Evolutionary conservation across 352 stramenopile genomes (phyloP), one percentile per base, ranked within the genome.

Genomic region (Saprolegnia parasitica): DNA sequence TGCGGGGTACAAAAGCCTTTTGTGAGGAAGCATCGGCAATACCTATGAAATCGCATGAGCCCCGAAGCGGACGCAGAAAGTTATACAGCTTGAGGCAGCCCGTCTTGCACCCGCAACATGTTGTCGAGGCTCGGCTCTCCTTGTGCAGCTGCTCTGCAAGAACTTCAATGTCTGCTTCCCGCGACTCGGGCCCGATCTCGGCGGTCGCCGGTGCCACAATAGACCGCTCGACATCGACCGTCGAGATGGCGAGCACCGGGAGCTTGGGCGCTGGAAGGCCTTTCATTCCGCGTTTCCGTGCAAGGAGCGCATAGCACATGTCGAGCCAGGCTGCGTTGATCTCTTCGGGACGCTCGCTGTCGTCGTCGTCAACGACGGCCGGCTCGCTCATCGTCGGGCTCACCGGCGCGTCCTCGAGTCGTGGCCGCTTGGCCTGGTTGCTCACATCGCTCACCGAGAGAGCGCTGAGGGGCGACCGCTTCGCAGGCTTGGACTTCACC

Each of bases 11-110:
- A 94, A 73, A 82, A 94, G n/a, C 86, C 86, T 65, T 84, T 77
- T 8, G 83, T 87, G 60, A 84, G 90, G 64, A 94, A 94, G 72
- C 86, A 94, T 39, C 89, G 80, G 67, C 86, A 94, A 70, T 92
- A 93, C 75, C 77, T 83, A 55, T 2, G 45, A n/a, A 23, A 71
- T 18, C 49, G 5, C 0, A 61, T 0, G 16, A 32, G 20, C 62
- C 6, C 18, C n/a, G 18, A 42, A 26, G n/a, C 40, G 5, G 16
- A 42, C 67, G 50, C 9, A 39, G 35, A 40, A 15, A 26, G 5
- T 40, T 75, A 40, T 40, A 86, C 82, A 93, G 89, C 74, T 93
- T 93, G 29, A 93, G 74, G 61, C 86, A 93, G 16, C 86, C 86
- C 1, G 83, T 93, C 76, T 93, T 93, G 80, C 86, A 93, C 32